Percentiles rank a stretch among this genome's conserved stretches.
These are phyloP conservation scores for Babesia bovis DNA, from an alignment of 169 alveolate genomes.

Conservation along the genomic window DNA sequence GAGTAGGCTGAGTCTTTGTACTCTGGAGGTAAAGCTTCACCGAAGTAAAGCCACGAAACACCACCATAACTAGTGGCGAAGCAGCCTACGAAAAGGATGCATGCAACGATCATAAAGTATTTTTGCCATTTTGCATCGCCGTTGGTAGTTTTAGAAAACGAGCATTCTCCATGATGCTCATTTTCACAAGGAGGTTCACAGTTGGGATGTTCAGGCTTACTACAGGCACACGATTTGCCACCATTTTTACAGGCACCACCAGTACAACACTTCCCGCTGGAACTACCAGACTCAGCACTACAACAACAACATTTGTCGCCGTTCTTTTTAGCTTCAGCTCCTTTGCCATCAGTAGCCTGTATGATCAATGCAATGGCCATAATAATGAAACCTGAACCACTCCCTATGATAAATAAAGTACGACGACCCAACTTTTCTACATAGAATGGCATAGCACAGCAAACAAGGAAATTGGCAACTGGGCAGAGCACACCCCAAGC, in stretches of 20 bases:
- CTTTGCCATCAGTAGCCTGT: neutral
- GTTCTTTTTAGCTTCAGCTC: neutral
- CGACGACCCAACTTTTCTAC: slow-evolving; percentile 82
- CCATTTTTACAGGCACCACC: neutral
- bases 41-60: slow-evolving; percentile 79
- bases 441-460: slow-evolving; percentile 71
- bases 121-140: slow-evolving; percentile 17
- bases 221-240: neutral
- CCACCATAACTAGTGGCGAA: slow-evolving; percentile 85
- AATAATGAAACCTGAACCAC: slow-evolving; percentile 41
- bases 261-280: neutral
- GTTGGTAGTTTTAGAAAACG: neutral
- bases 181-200: neutral
- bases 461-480: slow-evolving; percentile 69
- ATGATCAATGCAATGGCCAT: slow-evolving; percentile 61
- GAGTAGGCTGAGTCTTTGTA: slow-evolving; percentile 79
- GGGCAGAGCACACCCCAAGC: slow-evolving; percentile 67
- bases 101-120: slow-evolving; percentile 48
- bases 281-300: neutral
- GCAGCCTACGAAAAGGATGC: slow-evolving; percentile 72
- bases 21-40: slow-evolving; percentile 82
- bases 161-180: neutral
- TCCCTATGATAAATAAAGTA: slow-evolving; percentile 73
- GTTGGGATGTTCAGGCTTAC: neutral
- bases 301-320: neutral